These are phyloP conservation scores for Neolecta irregularis DNA, from an alignment of 1,139 yeast genomes.

Conservation along the genomic window DNA sequence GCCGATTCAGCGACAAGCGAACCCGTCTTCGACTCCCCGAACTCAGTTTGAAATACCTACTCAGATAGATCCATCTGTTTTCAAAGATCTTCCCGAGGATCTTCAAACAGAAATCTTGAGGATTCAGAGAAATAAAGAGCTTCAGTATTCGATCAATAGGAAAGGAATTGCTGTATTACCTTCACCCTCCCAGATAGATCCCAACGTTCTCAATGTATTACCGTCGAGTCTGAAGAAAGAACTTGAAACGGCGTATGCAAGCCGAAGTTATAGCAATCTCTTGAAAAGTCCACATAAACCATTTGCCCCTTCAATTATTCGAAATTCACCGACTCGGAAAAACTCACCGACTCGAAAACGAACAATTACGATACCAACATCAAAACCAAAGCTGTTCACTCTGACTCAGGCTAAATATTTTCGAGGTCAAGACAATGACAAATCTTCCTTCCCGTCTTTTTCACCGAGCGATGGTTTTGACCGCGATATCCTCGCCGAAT, in stretches of 20 bases:
- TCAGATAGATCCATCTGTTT: conserved; percentile 11
- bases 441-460: conserved; percentile 4
- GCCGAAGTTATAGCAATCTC: no score
- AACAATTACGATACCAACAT: not conserved
- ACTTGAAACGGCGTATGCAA: no score
- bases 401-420: conserved; percentile 7
- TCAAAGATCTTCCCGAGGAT: conserved; percentile 15
- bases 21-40: no score
- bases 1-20: no score
- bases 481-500: conserved; percentile 5
- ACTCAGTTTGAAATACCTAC: conserved; percentile 10
- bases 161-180: conserved; percentile 5
- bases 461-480: conserved; percentile 5
- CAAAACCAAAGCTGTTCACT: not conserved
- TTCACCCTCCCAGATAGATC: conserved; percentile 20
- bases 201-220: conserved; percentile 21
- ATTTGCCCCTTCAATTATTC: no score
- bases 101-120: conserved; percentile 5
- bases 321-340: no score
- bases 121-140: no score
- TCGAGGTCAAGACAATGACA: conserved; percentile 5
- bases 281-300: no score
- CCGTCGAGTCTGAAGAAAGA: conserved; percentile 22
- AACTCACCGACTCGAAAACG: no score
- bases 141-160: no score